Percentiles rank a stretch among this genome's conserved stretches.
Evolutionary conservation across 1,284 basidiomycete species (phyloP).

Genomic region (Cryptococcus depauperatus): DNA sequence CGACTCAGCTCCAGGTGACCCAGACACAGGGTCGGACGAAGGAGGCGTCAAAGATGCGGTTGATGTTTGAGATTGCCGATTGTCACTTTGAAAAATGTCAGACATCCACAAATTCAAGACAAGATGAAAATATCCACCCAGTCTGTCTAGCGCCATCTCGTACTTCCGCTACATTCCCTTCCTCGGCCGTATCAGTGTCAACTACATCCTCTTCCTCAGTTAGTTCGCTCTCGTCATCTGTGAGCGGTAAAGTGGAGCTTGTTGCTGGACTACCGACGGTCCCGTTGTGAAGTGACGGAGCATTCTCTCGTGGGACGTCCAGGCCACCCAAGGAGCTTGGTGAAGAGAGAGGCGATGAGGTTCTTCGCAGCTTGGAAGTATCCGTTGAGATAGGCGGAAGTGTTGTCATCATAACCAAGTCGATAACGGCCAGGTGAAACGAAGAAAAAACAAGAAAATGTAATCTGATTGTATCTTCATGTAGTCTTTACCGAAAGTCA

Average conservation of each 20-base stretch:
- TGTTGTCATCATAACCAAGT: too few species aligned
- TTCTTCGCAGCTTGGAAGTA: slow-evolving; percentile 5
- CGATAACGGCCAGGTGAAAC: too few species aligned
- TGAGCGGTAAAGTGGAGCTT: slow-evolving; percentile 13
- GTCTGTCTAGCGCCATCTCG: not conserved
- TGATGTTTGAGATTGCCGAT: slow-evolving; percentile 8
- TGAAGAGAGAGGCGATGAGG: slow-evolving; percentile 13
- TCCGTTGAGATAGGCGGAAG: too few species aligned
- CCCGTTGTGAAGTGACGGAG: not conserved
- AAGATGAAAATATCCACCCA: too few species aligned
- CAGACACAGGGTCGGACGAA: slow-evolving; percentile 7
- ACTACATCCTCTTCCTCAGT: slow-evolving; percentile 2
- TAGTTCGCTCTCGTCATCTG: slow-evolving; percentile 13
- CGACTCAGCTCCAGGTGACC: slow-evolving; percentile 1
- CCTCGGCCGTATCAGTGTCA: not conserved
- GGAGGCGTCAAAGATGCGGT: slow-evolving; percentile 14
- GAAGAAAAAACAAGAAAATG: too few species aligned
- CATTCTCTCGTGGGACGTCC: not conserved
- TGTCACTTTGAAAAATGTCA: too few species aligned
- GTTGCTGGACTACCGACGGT: slow-evolving; percentile 12
- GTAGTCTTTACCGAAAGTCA: too few species aligned
- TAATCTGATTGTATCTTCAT: too few species aligned
- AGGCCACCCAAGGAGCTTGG: slow-evolving; percentile 5
- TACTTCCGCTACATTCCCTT: not conserved
- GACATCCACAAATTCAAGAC: too few species aligned